Base-by-base conservation (phyloP, 148 eudicot genomes). In the Vaccinium macrocarpon region DNA sequence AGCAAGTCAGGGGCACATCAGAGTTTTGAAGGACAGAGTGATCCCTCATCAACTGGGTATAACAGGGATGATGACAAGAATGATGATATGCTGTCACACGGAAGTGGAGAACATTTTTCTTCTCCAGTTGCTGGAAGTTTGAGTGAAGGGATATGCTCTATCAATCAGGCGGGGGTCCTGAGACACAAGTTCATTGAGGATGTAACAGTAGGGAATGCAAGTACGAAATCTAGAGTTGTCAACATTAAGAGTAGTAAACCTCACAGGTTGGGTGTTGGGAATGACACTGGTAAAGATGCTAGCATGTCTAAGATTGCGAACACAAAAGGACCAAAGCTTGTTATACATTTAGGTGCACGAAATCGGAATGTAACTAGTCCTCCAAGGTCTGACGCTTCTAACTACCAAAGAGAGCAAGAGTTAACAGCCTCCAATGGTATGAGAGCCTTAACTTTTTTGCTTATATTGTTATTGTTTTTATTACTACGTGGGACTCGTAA, bases 311-410 rank as follows among this genome's bases (percentile, higher is more conserved):
- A 88, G 88, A 78, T 84, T 38, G 68, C 91, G 83, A 93, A 92
- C 49, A 64, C 90, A 66, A 93, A 92, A 87, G 98, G 95, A 52
- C 89, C 94, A 38, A 97, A 95, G 88, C 90, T 95, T 68, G 98
- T 95, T 81, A 97, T 97, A 89, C 99, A 97, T 88, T 88, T 97
- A 84, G 99, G 98, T 23, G 91, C 91, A 27, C 87, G 94, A 72
- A 91, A 88, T 87, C 92, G 87, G 89, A 91, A 91, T 74, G 80
- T 88, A 53, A 84, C 91, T 78, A 84, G 85, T 82, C 90, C 98
- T 88, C 95, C 98, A 25, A 92, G 84, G 87, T 92, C 97, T 78
- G 97, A 94, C 82, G 89, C 93, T 84, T 92, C 97, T 79, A 91
- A 91, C 85, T 85, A 87, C 85, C 92, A 87, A 83, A 91, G 82